Percentiles rank a stretch among this genome's conserved stretches.
phyloP scores from a whole-genome alignment of 73 alveolate species.

The Paramecium primaurelia region DNA sequence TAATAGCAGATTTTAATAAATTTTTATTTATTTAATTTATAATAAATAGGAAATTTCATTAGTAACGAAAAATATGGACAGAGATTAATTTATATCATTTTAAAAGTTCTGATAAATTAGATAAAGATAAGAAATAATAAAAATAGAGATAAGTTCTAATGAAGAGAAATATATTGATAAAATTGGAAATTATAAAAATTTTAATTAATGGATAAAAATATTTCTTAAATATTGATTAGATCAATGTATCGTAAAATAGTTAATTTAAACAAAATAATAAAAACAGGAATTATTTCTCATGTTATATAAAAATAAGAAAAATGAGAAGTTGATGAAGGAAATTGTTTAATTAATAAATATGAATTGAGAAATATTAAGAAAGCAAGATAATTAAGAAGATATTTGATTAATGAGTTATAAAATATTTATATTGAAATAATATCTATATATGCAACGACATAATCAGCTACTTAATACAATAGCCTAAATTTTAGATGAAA shows the following conservation, averaged over 20 bases:
- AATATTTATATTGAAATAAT: not conserved
- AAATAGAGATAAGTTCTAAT: not conserved
- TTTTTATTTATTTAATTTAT: not conserved
- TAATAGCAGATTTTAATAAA: not conserved
- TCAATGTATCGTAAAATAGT: not conserved
- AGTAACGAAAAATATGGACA: not conserved
- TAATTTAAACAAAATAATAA: not conserved
- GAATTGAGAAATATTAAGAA: not conserved
- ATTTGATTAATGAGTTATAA: not conserved
- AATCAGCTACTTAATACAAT: not conserved
- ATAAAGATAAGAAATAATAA: not conserved
- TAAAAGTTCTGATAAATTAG: not conserved
- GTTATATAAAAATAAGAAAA: not conserved
- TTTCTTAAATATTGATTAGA: not conserved
- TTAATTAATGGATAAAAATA: not conserved
- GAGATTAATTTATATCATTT: not conserved
- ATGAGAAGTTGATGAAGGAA: no score
- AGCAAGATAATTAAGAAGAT: not conserved
- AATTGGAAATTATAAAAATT: not conserved
- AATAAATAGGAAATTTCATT: not conserved
- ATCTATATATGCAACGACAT: slow-evolving; percentile 65
- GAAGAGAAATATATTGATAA: not conserved
- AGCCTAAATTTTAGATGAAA: not conserved
- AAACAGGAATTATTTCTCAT: not conserved
- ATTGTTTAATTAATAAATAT: no score